Conservation (phyloP, 2,329 filamentous ascomycete genomes). For the Scytalidium lignicola region DNA sequence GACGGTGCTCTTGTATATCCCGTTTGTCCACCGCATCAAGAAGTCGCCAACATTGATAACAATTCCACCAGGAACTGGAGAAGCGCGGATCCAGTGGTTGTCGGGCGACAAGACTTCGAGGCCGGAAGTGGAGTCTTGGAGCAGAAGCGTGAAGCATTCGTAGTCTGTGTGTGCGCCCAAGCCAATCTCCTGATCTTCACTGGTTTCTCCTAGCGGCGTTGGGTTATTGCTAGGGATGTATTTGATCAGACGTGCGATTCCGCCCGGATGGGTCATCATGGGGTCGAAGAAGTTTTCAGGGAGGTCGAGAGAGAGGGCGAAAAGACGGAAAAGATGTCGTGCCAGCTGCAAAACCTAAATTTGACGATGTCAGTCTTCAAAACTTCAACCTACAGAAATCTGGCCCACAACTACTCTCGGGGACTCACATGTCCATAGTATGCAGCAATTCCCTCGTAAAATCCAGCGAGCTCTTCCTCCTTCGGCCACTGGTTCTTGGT, state of each 20-base stretch:
- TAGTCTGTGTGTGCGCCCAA: conserved; percentile 51
- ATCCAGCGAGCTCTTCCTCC: conserved; percentile 22
- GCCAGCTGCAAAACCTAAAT: conserved; percentile 30
- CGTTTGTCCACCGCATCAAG: conserved; percentile 45
- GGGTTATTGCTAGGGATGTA: conserved; percentile 38
- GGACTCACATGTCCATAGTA: conserved; percentile 23
- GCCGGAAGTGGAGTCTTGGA: conserved; percentile 45
- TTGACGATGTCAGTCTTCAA: conserved; percentile 3
- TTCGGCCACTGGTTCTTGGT: conserved; percentile 24
- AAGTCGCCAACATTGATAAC: conserved; percentile 50
- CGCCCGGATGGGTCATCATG: conserved; percentile 37
- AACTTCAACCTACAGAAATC: too few relatives aligned
- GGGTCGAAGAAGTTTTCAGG: conserved; percentile 36
- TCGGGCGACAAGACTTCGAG: conserved; percentile 46
- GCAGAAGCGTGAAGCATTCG: conserved; percentile 49
- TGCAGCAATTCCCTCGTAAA: conserved; percentile 22
- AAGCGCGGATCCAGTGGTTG: conserved; percentile 38
- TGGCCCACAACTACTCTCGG: not conserved
- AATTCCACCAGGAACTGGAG: conserved; percentile 39
- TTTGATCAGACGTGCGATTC: conserved; percentile 41
- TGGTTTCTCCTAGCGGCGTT: conserved; percentile 22
- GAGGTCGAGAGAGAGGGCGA: conserved; percentile 35
- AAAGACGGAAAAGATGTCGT: conserved; percentile 29
- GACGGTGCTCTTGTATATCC: conserved; percentile 46
- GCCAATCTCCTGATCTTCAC: conserved; percentile 20